A percentile compares a stretch with the other conserved stretches of the same genome.
phyloP scores from a whole-genome alignment of 768 basidiomycete species.

The Termitomyces sp. region DNA sequence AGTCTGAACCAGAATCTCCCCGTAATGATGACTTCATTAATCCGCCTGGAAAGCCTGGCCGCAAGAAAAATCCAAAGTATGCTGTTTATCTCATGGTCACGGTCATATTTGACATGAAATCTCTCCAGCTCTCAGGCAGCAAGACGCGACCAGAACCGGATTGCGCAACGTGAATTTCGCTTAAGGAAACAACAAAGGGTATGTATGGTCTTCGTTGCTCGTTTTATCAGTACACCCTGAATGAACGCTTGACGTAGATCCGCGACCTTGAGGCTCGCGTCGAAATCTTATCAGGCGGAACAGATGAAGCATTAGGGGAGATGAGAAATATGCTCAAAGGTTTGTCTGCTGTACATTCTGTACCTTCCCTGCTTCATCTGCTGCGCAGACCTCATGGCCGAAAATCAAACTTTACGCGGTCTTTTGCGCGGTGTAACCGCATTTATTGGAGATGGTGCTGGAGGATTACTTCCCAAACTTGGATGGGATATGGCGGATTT shows the following conservation, averaged over 20 bases:
- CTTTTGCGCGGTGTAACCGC: slow-evolving; percentile 69
- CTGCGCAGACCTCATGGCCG: slow-evolving; percentile 71
- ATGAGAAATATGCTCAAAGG: slow-evolving; percentile 81
- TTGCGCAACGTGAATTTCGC: slow-evolving; percentile 91
- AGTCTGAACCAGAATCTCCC: slow-evolving; percentile 62
- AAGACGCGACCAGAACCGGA: slow-evolving; percentile 83
- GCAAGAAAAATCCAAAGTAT: slow-evolving; percentile 90
- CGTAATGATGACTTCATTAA: slow-evolving; percentile 32
- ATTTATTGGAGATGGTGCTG: slow-evolving; percentile 86
- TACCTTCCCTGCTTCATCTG: background rate
- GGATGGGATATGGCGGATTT: slow-evolving; percentile 79
- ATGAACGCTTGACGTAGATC: slow-evolving; percentile 48
- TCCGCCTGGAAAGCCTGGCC: slow-evolving; percentile 59
- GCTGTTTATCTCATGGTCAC: slow-evolving; percentile 16
- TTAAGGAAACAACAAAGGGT: slow-evolving; percentile 87
- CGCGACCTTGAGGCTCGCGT: slow-evolving; percentile 93
- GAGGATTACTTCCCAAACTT: slow-evolving; percentile 69
- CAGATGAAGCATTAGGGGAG: slow-evolving; percentile 83
- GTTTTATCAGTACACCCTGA: background rate
- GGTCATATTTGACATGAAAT: slow-evolving; percentile 4
- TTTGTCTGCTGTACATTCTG: slow-evolving; percentile 18
- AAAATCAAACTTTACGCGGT: slow-evolving; percentile 80
- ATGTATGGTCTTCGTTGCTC: slow-evolving; percentile 31
- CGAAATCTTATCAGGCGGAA: slow-evolving; percentile 89
- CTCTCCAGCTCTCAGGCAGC: slow-evolving; percentile 75